Conservation (phyloP, 164 flowering plant genomes). For the Nymphaea colorata region DNA sequence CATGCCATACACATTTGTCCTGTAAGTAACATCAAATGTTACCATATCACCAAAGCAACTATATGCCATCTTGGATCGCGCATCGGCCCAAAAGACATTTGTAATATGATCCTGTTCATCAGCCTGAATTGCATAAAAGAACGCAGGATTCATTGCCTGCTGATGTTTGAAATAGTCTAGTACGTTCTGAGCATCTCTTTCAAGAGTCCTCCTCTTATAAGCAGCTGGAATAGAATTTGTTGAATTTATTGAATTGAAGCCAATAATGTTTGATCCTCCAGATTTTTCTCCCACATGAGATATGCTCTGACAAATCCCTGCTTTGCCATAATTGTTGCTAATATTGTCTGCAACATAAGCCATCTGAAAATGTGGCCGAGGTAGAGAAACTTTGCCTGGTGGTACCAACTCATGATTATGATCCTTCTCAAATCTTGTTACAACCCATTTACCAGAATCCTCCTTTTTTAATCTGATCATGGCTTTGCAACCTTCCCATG, state of each 20-base stretch:
- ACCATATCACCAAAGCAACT: constrained; percentile 3
- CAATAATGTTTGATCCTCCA: background rate
- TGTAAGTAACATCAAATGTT: background rate
- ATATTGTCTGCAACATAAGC: background rate
- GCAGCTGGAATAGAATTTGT: background rate
- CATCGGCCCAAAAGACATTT: constrained; percentile 4
- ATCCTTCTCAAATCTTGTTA: constrained; percentile 4
- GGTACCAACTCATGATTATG: constrained; percentile 7
- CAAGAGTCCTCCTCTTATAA: constrained; percentile 3
- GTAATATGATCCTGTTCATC: background rate
- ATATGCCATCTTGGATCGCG: background rate
- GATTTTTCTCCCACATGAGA: background rate
- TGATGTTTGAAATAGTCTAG: background rate
- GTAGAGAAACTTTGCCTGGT: constrained; percentile 5
- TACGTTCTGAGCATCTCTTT: background rate
- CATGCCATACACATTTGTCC: background rate
- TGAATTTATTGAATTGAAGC: background rate
- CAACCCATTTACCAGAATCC: constrained; percentile 11
- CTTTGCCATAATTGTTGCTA: background rate
- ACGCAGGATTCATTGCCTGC: constrained; percentile 1
- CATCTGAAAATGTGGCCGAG: constrained; percentile 8
- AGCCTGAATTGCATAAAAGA: constrained; percentile 2
- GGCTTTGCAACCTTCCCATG: constrained; percentile 9
- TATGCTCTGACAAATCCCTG: background rate
- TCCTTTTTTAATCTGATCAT: constrained; percentile 4